phyloP scores from a whole-genome alignment of 139 green algal species.

The Chlamydomonas sphaeroides region DNA sequence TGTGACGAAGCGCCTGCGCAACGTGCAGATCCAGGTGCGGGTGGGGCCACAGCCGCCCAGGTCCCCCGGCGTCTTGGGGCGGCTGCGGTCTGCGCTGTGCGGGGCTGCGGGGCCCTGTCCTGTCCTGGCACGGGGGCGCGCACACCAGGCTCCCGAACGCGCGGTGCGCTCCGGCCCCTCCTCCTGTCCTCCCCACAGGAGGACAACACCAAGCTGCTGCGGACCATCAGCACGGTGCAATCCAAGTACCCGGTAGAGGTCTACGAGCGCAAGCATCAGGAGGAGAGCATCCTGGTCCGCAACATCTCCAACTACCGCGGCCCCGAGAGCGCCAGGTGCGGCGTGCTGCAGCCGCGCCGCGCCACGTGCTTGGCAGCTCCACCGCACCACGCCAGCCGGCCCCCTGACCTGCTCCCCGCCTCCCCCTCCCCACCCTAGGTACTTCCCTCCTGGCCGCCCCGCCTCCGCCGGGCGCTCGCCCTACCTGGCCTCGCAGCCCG shows the following conservation, averaged over 20 bases:
- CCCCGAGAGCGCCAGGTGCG: slow-evolving; percentile 16
- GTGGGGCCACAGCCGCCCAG: no score
- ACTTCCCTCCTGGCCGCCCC: slow-evolving; percentile 18
- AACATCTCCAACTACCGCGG: slow-evolving; percentile 49
- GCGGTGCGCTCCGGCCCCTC: no score
- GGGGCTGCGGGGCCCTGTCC: no score
- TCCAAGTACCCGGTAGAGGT: slow-evolving; percentile 28
- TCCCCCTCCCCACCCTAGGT: neutral
- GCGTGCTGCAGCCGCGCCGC: no score
- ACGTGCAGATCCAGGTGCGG: slow-evolving; percentile 44
- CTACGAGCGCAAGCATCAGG: slow-evolving; percentile 10
- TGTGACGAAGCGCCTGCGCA: slow-evolving; percentile 7
- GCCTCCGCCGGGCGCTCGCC: slow-evolving; percentile 14
- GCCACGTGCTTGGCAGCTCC: neutral
- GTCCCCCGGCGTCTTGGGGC: no score
- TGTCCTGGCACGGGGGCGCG: no score
- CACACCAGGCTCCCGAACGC: no score
- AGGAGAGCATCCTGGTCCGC: slow-evolving; percentile 23
- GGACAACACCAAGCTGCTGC: slow-evolving; percentile 50
- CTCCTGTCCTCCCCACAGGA: neutral
- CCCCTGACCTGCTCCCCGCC: neutral
- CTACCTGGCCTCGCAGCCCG: slow-evolving; percentile 3
- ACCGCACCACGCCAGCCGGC: no score
- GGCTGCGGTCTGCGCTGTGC: no score
- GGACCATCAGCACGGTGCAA: slow-evolving; percentile 28